phyloP scores from a whole-genome alignment of 768 basidiomycete species.

The Chiua virens region DNA sequence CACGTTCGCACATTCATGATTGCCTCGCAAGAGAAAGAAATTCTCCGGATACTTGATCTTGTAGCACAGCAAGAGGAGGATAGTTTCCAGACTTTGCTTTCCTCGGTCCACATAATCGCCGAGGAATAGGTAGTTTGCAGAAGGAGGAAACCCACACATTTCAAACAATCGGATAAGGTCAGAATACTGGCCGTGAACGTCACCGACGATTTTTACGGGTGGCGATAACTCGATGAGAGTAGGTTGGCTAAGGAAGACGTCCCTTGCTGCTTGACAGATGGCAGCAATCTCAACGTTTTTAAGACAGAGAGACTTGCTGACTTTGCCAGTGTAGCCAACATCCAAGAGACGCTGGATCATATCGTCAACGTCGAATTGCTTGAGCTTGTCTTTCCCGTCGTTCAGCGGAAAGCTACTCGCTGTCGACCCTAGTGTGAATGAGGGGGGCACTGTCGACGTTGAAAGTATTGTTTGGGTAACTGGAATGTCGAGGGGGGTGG shows the following conservation, averaged over 20 bases:
- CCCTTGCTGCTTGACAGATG: constrained; percentile 93
- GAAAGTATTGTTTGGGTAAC: constrained; percentile 84
- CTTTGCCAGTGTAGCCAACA: constrained; percentile 97
- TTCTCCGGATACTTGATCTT: constrained; percentile 99
- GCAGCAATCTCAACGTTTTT: constrained; percentile 96
- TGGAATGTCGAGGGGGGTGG: constrained; percentile 72
- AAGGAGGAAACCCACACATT: constrained; percentile 99
- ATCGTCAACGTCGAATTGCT: constrained; percentile 90
- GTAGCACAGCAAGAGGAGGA: constrained; percentile 94
- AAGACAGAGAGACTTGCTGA: constrained; percentile 90
- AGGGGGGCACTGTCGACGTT: constrained; percentile 49
- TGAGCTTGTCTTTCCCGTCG: constrained; percentile 58
- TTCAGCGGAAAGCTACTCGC: constrained; percentile 38
- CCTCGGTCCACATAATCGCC: constrained; percentile 99
- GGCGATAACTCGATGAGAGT: constrained; percentile 96
- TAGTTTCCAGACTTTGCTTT: constrained; percentile 97
- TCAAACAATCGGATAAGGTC: constrained; percentile 98
- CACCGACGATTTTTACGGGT: constrained; percentile 98
- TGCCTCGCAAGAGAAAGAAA: constrained; percentile 96
- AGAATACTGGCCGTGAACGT: constrained; percentile 98
- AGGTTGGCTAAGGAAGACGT: constrained; percentile 94
- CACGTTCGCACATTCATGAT: constrained; percentile 99
- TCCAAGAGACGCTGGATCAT: constrained; percentile 97
- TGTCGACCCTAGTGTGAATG: constrained; percentile 53
- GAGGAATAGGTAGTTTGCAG: constrained; percentile 96